These are phyloP conservation scores for Rhodosporidiobolus odoratus DNA, from an alignment of 768 basidiomycete species.

Conservation along the genomic window DNA sequence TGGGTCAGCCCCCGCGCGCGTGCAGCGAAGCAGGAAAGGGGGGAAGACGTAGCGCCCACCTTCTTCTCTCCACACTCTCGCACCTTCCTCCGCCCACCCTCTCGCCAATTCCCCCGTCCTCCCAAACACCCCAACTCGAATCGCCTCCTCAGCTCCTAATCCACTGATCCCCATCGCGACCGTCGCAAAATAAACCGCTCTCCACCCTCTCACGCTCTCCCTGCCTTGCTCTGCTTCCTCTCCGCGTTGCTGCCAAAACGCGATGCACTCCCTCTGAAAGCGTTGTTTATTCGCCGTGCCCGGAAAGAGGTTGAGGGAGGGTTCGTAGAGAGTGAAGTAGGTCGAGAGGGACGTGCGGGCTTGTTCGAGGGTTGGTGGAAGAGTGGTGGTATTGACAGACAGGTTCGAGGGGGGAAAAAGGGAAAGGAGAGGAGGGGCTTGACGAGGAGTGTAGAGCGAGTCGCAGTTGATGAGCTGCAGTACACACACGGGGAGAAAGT, in stretches of 20 bases:
- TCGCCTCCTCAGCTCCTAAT: neutral
- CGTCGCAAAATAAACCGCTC: neutral
- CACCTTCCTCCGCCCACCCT: constrained; percentile 1
- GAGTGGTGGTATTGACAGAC: neutral
- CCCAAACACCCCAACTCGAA: neutral
- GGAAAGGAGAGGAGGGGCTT: neutral
- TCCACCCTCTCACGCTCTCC: neutral
- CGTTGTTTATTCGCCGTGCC: neutral
- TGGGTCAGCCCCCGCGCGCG: too few relatives aligned
- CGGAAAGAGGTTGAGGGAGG: neutral
- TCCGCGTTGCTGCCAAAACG: neutral
- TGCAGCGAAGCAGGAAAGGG: neutral
- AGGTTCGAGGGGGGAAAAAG: too few relatives aligned
- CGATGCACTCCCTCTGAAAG: neutral
- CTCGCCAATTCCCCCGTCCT: neutral
- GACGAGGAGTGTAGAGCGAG: neutral
- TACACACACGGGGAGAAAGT: too few relatives aligned
- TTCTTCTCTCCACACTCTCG: neutral
- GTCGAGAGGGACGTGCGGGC: neutral
- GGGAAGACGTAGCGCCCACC: too few relatives aligned
- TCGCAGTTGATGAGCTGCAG: constrained; percentile 4
- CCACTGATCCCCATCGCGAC: neutral
- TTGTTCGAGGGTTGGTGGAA: neutral
- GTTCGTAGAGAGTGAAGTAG: constrained; percentile 1
- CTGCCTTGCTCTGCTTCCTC: neutral